Base-by-base conservation (phyloP, 768 basidiomycete species). In the Pulveroboletus sp. region DNA sequence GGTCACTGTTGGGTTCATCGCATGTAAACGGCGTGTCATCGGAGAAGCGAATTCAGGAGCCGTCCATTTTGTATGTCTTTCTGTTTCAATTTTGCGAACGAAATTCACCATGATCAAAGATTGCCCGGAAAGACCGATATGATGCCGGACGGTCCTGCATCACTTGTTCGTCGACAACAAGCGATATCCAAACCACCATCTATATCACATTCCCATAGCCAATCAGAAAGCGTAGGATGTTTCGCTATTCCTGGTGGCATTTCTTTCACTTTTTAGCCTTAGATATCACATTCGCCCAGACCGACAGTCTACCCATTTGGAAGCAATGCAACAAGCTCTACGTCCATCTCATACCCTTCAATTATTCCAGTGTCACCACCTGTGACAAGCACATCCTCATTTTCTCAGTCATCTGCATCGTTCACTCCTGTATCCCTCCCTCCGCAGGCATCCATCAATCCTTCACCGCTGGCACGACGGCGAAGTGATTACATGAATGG, bases 381-480 rank as follows among this genome's bases (percentile, higher is more conserved):
- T 52, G 49, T 61, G 40, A 63, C 72, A 44, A 59, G 64, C 30
- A 45, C 59, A 43, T 74, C 75, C 1, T 70, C 76, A 23, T 74
- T 75, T 59, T 60, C 67, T 49, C 60, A 76, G 17, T 68, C 73
- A 10, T 53, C 74, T 40, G 61, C 68, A 26, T 56, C 64, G 30
- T 76, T 76, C 51, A 67, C 64, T 16, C 51, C 71, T 40, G 71
- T 71, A 43, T 73, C 87, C 0, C 77, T 86, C 1, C 93, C 90
- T 11, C 92, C 93, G 2, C 85, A 82, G 65, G 90, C 89, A 10
- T 90, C 92, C 24, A 83, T 92, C 54, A 90, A 90, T 57, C 82
- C 85, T 23, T 84, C 85, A 16, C 76, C 86, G 6, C 73, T 91
- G 5, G 76, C 88, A 6, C 78, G 89, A 48, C 81, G 88, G 47